These are phyloP conservation scores for Solanum sitiens DNA, from an alignment of 257 asterid genomes.

Conservation along the genomic window DNA sequence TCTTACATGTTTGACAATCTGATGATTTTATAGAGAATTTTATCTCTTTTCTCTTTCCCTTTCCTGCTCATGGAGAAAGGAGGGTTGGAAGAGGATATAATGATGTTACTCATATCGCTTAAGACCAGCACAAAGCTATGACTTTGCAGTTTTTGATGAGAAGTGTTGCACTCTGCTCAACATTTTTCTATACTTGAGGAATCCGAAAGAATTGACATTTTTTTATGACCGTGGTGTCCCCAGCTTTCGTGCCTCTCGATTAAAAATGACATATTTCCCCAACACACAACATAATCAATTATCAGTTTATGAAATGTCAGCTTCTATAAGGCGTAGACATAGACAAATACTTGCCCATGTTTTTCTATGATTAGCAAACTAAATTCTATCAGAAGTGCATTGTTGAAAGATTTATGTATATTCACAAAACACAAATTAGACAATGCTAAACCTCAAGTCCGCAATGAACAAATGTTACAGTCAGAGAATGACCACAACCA, in stretches of 20 bases:
- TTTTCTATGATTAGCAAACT: background rate
- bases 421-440: background rate
- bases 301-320: background rate
- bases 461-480: background rate
- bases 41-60: background rate
- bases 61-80: background rate
- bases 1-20: background rate
- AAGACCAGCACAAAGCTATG: background rate
- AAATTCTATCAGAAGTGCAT: background rate
- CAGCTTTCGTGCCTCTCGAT: background rate
- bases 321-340: background rate
- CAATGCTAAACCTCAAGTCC: background rate
- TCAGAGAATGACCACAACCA: background rate
- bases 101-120: background rate
- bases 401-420: background rate
- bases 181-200: background rate
- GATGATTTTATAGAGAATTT: background rate
- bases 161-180: background rate
- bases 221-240: background rate
- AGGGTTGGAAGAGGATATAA: background rate
- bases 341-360: background rate
- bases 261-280: background rate
- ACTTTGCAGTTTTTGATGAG: background rate
- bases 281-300: background rate
- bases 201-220: background rate